A percentile compares a stretch with the other conserved stretches of the same genome.
phyloP scores from a whole-genome alignment of 2,329 filamentous ascomycete genomes.

The Akanthomyces lecanii region DNA sequence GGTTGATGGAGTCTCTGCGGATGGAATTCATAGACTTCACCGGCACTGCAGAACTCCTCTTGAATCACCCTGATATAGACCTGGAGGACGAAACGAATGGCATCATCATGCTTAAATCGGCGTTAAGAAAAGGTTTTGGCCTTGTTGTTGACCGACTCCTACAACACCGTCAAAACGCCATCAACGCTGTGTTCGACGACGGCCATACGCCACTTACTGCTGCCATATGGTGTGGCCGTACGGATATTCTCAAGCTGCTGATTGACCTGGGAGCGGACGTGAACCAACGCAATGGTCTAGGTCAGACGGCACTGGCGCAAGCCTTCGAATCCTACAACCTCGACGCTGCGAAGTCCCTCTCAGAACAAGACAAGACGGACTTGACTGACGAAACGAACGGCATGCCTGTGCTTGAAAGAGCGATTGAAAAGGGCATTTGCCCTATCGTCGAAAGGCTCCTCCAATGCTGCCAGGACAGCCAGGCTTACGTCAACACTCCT shows the following conservation, averaged over 20 bases:
- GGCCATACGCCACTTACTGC: not conserved
- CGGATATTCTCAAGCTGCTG: not conserved
- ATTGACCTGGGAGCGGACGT: not conserved
- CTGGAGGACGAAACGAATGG: not conserved
- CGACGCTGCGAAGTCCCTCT: not conserved
- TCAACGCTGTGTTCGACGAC: not conserved
- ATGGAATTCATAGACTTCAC: not conserved
- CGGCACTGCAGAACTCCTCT: not conserved
- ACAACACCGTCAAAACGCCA: not conserved
- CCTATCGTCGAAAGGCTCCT: not conserved
- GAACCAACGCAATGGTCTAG: not conserved
- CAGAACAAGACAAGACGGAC: not conserved
- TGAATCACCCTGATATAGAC: not conserved
- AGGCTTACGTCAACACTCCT: constrained; percentile 3
- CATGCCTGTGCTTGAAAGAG: not conserved
- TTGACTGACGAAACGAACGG: not conserved
- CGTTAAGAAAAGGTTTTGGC: not conserved
- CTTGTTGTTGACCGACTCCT: not conserved
- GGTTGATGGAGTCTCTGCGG: not conserved
- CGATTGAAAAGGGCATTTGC: not conserved
- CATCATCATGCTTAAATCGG: not conserved
- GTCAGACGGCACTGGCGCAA: not conserved
- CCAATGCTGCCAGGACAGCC: not conserved
- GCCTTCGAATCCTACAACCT: not conserved
- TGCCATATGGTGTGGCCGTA: not conserved